Evolutionary conservation across 1,139 yeast genomes (phyloP), one percentile per base, ranked within the genome.

Genomic region (Sporopachydermia cereana): DNA sequence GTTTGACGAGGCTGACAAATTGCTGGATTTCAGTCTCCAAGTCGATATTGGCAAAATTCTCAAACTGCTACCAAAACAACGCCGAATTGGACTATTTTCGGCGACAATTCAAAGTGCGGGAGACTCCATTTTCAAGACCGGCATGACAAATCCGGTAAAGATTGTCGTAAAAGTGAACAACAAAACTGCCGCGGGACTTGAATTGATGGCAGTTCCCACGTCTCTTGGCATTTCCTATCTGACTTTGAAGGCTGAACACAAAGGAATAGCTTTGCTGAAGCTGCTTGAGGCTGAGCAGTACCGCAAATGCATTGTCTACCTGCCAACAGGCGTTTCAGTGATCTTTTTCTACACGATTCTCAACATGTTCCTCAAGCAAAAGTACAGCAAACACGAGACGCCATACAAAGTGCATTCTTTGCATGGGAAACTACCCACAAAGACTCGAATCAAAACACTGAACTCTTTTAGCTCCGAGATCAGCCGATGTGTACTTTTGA

Each of bases 1-100:
- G 5, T 63, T 91, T 45, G 98, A 91, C 61, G 98, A 91, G 62
- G 98, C 97, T 2, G 98, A 91, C 58, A 76, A 86, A 52, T 68
- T 91, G 43, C 67, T 91, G 36, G 97, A 89, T 60, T 62, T 79
- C 36, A 84, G 91, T 31, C 89, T 89, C 59, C 77, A 76, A 36
- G 69, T 68, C 45, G 88, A 85, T 47, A 79, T 84, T 17, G 76
- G 79, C 34, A 66, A 72, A 34, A 84, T 88, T 25, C 68, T 88
- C 42, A 71, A 75, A 44, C 63, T 71, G 43, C 66, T 89, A 36
- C 96, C 98, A 0, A 82, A 84, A 54, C 98, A 91, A 63, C 76
- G 95, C 57, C 73, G 98, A 57, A 88, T 95, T 0, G 98, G 98
- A 1, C 67, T 89, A 27, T 89, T 88, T 58, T 85, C 95, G 1